These are phyloP conservation scores for Rutidosis leptorrhynchoides DNA, from an alignment of 129 eudicot genomes.

Conservation along the genomic window DNA sequence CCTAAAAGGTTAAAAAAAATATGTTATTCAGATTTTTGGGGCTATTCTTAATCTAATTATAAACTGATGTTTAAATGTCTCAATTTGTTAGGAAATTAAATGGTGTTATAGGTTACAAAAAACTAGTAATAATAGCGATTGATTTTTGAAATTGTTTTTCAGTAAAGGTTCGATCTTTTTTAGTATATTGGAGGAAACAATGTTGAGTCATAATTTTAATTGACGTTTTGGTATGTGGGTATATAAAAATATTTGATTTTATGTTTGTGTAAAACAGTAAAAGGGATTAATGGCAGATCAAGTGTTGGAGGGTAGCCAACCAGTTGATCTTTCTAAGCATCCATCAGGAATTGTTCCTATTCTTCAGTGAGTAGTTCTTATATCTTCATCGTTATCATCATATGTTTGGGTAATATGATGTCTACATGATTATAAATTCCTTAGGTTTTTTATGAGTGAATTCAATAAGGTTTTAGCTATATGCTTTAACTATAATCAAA, in stretches of 20 bases:
- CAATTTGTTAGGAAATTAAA: neutral
- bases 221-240: neutral
- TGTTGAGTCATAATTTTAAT: neutral
- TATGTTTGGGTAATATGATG: neutral
- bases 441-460: neutral
- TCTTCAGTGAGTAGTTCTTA: slow-evolving; percentile 50
- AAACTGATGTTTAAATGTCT: neutral
- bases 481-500: neutral
- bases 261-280: slow-evolving; percentile 11
- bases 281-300: slow-evolving; percentile 58
- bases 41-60: neutral
- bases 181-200: neutral
- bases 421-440: neutral
- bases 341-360: slow-evolving; percentile 84
- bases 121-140: neutral
- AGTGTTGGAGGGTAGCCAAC: slow-evolving; percentile 68
- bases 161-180: neutral
- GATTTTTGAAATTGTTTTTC: neutral
- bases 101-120: neutral
- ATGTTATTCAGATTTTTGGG: neutral
- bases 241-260: neutral
- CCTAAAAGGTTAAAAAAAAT: neutral
- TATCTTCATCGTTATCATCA: neutral
- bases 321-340: slow-evolving; percentile 75
- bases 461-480: neutral